A percentile compares a stretch with the other conserved stretches of the same genome.
Conservation (phyloP, 2,329 filamentous ascomycete genomes). For the Apiospora pterosperma region DNA sequence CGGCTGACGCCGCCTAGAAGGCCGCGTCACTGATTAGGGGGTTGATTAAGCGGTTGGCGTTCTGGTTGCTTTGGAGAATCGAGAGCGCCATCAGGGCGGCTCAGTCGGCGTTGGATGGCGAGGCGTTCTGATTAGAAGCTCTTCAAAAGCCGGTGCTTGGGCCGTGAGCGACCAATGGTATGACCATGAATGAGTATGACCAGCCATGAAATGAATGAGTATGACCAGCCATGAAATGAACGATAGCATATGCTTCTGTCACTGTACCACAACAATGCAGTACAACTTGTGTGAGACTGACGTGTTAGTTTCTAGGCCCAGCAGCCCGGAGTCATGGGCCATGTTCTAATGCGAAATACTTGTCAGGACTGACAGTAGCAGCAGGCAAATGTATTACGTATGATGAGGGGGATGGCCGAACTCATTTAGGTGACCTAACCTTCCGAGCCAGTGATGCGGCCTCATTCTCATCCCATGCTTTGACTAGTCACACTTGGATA, state of each 20-base stretch:
- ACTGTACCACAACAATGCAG: neutral
- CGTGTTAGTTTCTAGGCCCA: too few relatives aligned
- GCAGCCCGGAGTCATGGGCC: neutral
- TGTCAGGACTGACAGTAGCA: neutral
- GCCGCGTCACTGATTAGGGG: neutral
- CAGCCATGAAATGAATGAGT: neutral
- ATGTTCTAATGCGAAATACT: neutral
- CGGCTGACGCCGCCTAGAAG: constrained; percentile 3
- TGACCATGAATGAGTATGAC: neutral
- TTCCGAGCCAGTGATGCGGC: neutral
- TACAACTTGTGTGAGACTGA: neutral
- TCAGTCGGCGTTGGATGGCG: neutral
- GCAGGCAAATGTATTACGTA: too few relatives aligned
- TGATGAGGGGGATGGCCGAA: neutral
- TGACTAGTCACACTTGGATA: too few relatives aligned
- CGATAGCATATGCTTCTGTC: neutral
- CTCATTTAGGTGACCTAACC: neutral
- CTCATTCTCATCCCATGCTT: neutral
- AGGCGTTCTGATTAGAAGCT: constrained; percentile 1
- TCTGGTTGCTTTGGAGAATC: constrained; percentile 5
- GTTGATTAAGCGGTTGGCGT: constrained; percentile 4
- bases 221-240: neutral
- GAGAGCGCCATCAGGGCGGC: neutral
- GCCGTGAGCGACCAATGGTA: neutral
- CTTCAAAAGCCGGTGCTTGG: neutral